Base-by-base conservation (phyloP, 805 yeast genomes). In the Saccharomycopsis fodiens region DNA sequence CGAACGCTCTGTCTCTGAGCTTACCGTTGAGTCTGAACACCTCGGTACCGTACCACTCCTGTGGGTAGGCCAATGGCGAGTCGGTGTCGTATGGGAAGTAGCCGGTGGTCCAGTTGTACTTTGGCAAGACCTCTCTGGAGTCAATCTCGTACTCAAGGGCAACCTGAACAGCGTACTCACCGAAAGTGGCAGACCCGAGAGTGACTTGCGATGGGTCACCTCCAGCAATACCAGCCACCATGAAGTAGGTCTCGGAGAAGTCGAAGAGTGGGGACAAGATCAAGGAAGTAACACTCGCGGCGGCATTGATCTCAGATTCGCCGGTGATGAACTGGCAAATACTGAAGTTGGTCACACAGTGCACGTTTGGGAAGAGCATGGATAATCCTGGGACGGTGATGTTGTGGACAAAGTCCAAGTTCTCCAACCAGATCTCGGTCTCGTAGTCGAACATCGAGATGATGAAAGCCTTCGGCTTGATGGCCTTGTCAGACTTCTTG, bases 241-340 rank as follows among this genome's bases (percentile, higher is more conserved):
- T 53, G 66, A 76, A 79, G 65, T 77, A 79, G 36, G 85, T 76
- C 54, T 73, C 69, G 31, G 76, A 58, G 42, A 79, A 67, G 56
- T 79, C 82, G 51, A 79, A 78, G 47, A 66, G 55, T 34, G 82
- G 77, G 46, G 68, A 67, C 57, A 76, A 64, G 8, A 72, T 59
- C 52, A 79, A 61, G 4, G 85, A 79, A 35, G 74, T 68, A 47
- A 78, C 57, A 20, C 82, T 66, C 21, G 78, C 52, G 13, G 85
- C 84, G 32, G 85, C 85, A 55, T 79, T 79, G 53, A 77, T 71
- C 58, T 79, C 84, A 52, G 79, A 80, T 62, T 78, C 85, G 44
- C 85, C 85, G n/a, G 81, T 74, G 38, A 82, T 76, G 45, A 78
- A 57, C 56, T 76, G 78, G 66, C 84, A 79, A 23, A 79, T 59